Evolutionary conservation across 225 moss, liverwort and hornwort genomes (phyloP), one percentile per base, ranked within the genome.

Genomic region (Neckera pumila): DNA sequence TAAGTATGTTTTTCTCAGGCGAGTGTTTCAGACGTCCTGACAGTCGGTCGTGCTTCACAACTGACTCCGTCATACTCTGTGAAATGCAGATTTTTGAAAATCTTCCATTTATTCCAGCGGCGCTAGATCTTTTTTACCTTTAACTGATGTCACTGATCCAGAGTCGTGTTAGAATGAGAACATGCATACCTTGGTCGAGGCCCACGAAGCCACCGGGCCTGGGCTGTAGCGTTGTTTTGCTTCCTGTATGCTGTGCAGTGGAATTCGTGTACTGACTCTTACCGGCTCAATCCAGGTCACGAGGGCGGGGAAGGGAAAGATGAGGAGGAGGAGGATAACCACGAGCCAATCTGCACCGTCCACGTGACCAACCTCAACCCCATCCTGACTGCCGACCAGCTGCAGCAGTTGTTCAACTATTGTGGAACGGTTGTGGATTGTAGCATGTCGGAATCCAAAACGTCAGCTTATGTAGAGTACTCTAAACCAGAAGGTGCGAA

Each of bases 351-450:
- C 54, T 94, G 97, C 84, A 94, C 94, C 77, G 89, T 99, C 30
- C 97, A 94, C 87, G 99, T 99, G 85, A 97, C 95, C 73, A 99
- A 99, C 87, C 90, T 99, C 54, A 97, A 96, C 49, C 95, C 99
- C 82, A 93, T 96, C 84, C 89, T 99, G 65, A 96, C 96, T 71
- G 94, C 94, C 64, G 99, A 99, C 70, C 99, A 99, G 90, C 86
- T 99, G 80, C 95, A 95, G 59, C 99, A 99, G 84, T 89, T 99
- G 59, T 99, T 99, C 85, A 95, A 92, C 91, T 99, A 95, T 84
- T 99, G 99, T 89, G 99, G 97, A 79, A 95, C 97, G 56, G 99
- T 99, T 49, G 89, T 91, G 82, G 97, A 97, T 73, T 95, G 97
- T 81, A 95, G 93, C 83, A 89, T 99, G 80, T 99, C 99, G 86